Evolutionary conservation across 805 yeast species (phyloP).

Genomic region (Hanseniaspora osmophila): DNA sequence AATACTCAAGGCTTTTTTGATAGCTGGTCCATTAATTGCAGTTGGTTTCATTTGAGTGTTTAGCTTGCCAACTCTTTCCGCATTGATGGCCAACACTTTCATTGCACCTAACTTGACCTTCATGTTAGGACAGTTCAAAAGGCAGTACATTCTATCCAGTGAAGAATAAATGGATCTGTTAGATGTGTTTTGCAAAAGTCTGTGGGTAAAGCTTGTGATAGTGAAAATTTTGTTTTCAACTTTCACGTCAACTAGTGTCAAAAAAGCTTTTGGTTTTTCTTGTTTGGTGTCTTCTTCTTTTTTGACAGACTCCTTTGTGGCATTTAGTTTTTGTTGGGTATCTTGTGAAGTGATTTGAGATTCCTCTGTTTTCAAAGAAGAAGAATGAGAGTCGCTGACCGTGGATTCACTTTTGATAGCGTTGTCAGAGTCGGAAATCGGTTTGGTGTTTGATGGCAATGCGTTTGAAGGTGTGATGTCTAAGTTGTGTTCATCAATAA

Average conservation of each 20-base stretch:
- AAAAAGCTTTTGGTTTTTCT: constrained; percentile 22
- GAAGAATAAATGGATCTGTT: constrained; percentile 59
- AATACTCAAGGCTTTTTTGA: constrained; percentile 35
- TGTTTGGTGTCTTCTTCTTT: constrained; percentile 7
- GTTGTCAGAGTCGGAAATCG: no score
- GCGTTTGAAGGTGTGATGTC: constrained; percentile 4
- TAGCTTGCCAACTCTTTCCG: constrained; percentile 38
- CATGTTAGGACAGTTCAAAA: constrained; percentile 47
- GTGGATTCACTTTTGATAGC: no score
- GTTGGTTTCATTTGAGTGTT: constrained; percentile 2
- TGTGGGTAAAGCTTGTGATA: constrained; percentile 45
- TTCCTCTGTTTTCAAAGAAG: no score
- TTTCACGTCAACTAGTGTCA: constrained; percentile 28
- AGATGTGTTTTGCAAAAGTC: constrained; percentile 54
- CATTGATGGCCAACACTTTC: constrained; percentile 43
- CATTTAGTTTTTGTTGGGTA: not conserved
- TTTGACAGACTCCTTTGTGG: not conserved
- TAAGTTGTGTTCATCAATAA: constrained; percentile 36
- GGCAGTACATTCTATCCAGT: constrained; percentile 39
- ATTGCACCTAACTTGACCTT: constrained; percentile 46
- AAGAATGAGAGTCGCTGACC: no score
- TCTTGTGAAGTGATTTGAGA: no score
- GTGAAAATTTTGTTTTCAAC: constrained; percentile 38
- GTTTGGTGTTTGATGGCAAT: not conserved
- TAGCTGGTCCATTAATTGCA: constrained; percentile 18